phyloP scores from a whole-genome alignment of 1,139 yeast species.

The Saccharomyces hybrid region DNA sequence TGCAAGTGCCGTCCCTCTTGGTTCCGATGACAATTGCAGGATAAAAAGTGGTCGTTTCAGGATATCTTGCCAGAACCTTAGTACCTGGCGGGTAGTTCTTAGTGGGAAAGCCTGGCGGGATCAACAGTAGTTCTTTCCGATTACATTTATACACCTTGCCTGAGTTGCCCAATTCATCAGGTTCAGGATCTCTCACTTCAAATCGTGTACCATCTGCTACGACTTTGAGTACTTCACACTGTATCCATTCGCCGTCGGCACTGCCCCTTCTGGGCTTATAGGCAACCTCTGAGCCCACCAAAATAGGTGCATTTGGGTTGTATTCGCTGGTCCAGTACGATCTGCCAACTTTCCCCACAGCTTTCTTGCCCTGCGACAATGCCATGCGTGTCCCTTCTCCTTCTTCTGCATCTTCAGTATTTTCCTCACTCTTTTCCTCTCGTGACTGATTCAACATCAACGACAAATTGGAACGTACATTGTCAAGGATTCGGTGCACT shows the following conservation, averaged over 20 bases:
- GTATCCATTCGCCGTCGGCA: constrained; percentile 91
- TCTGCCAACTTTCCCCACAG: constrained; percentile 18
- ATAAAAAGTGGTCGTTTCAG: constrained; percentile 95
- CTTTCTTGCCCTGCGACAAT: not conserved
- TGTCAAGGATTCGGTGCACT: constrained; percentile 41
- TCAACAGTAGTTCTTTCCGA: constrained; percentile 69
- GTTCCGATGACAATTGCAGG: constrained; percentile 86
- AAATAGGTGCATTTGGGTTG: constrained; percentile 56
- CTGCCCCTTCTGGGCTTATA: constrained; percentile 58
- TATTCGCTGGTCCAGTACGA: constrained; percentile 36
- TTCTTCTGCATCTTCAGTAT: not conserved
- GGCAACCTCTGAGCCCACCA: constrained; percentile 80
- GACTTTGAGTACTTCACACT: constrained; percentile 79
- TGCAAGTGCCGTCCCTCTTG: constrained; percentile 66
- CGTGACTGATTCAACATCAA: constrained; percentile 17
- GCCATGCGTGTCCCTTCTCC: not conserved
- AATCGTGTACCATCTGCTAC: constrained; percentile 66
- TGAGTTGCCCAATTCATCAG: constrained; percentile 86
- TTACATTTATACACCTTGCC: constrained; percentile 83
- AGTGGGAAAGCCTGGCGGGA: constrained; percentile 47
- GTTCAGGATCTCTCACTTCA: constrained; percentile 95
- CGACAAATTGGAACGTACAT: constrained; percentile 31
- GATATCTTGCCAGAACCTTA: constrained; percentile 86
- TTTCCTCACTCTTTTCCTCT: not conserved
- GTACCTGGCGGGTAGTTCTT: constrained; percentile 64